Evolutionary conservation across 2,329 filamentous ascomycete species (phyloP), one percentile per base, ranked within the genome.

Genomic region (Penicillium decumbens): DNA sequence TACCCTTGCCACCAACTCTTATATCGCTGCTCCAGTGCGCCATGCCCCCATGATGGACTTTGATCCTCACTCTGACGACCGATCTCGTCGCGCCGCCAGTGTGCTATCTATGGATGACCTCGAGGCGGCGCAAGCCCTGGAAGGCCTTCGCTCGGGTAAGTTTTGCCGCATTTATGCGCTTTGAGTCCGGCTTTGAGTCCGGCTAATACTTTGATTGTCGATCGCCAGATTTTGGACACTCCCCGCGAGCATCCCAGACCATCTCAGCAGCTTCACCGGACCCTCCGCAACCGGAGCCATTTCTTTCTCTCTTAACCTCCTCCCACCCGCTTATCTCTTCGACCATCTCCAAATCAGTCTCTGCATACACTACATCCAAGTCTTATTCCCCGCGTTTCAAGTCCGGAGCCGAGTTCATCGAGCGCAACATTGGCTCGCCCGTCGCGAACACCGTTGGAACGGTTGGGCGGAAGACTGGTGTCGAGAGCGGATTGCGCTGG

Each of bases 361-460:
- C 87, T 1, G 89, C 88, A 1, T 97, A 97, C 67, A 85, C 87
- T 25, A 85, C 81, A 2, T 90, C 88, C 9, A 96, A 97, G 71
- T 89, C 91, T 59, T 95, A 92, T 63, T 95, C 89, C 1, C 90
- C 92, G 0, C 81, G 87, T 2, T 89, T 96, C 65, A 90, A 88
- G 68, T 87, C 88, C n/a, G 83, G 90, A 53, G 92, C 89, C 42
- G 89, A 95, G 67, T 89, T 95, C 61, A 84, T 96, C 18, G 92
- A 97, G 69, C 85, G 88, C 41, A 92, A 89, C 59, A 82, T 95
- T 44, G 88, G 80, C 10, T 77, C 87, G 1, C 90, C 89, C 1
- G 83, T 96, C 45, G 88, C 88, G 45, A 93, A 88, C 64, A 93
- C 89, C 0, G 88, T 95, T 27, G 88, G 88, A 12, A 87, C 83